phyloP scores from a whole-genome alignment of 2,329 filamentous ascomycete genomes.

The Talaromyces albobiverticillius region DNA sequence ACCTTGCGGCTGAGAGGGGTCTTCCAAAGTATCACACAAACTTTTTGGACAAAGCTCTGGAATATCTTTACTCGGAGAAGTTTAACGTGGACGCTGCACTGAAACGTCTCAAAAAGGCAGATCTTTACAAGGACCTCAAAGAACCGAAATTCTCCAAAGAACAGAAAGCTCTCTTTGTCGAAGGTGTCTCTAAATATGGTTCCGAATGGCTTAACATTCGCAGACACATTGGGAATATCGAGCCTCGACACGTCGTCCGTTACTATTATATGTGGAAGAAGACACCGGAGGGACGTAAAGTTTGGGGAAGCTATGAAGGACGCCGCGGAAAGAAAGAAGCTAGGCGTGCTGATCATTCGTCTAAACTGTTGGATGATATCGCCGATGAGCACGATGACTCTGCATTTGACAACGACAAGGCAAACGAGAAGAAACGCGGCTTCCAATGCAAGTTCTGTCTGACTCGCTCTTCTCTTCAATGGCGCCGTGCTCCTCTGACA shows the following conservation, averaged over 20 bases:
- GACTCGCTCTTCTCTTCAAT: slow-evolving; percentile 76
- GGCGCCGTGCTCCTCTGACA: slow-evolving; percentile 82
- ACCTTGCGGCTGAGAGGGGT: slow-evolving; percentile 64
- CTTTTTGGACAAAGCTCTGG: slow-evolving; percentile 77
- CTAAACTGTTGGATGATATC: slow-evolving; percentile 85
- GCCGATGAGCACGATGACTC: slow-evolving; percentile 93
- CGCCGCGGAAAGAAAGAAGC: slow-evolving; percentile 88
- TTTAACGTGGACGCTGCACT: slow-evolving; percentile 72
- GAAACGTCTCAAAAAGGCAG: slow-evolving; percentile 63
- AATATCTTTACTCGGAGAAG: slow-evolving; percentile 67
- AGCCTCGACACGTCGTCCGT: slow-evolving; percentile 76
- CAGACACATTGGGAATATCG: slow-evolving; percentile 75
- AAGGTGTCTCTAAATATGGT: slow-evolving; percentile 83
- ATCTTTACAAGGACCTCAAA: slow-evolving; percentile 70
- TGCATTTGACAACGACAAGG: slow-evolving; percentile 89
- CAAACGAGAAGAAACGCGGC: slow-evolving; percentile 69
- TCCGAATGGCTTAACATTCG: slow-evolving; percentile 83
- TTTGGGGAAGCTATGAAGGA: slow-evolving; percentile 86
- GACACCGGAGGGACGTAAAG: slow-evolving; percentile 74
- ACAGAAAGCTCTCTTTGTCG: slow-evolving; percentile 87
- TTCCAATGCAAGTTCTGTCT: slow-evolving; percentile 95
- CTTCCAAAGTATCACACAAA: slow-evolving; percentile 78
- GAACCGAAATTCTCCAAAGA: slow-evolving; percentile 76
- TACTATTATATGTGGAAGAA: slow-evolving; percentile 99
- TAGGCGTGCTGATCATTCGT: slow-evolving; percentile 59